These are phyloP conservation scores for Leavenworthia alabamica DNA, from an alignment of 345 rosid species.

Conservation along the genomic window DNA sequence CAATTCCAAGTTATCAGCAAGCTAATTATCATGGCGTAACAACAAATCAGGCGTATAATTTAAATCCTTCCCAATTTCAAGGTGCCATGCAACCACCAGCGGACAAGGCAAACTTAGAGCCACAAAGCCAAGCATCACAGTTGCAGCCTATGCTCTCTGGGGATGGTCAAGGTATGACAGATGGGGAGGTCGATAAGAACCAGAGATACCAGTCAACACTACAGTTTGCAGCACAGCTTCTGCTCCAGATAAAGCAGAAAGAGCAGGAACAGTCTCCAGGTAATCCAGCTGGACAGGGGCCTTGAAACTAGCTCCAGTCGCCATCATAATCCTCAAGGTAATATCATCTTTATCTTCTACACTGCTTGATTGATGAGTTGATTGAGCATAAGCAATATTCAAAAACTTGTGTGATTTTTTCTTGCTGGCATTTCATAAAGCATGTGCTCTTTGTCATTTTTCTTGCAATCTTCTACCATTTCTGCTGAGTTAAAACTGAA, in stretches of 20 bases:
- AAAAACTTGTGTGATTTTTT: neutral
- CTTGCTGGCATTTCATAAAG: neutral
- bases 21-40: slow-evolving; percentile 32
- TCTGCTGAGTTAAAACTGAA: slow-evolving; percentile 2
- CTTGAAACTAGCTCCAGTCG: slow-evolving; percentile 20
- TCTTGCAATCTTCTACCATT: neutral
- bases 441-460: neutral
- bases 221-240: slow-evolving; percentile 89
- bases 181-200: slow-evolving; percentile 70
- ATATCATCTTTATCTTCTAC: slow-evolving; percentile 14
- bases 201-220: slow-evolving; percentile 88
- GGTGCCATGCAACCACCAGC: slow-evolving; percentile 39
- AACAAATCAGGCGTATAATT: slow-evolving; percentile 46
- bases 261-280: slow-evolving; percentile 44
- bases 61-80: slow-evolving; percentile 47
- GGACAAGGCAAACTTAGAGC: slow-evolving; percentile 44
- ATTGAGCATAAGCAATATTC: neutral
- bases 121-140: slow-evolving; percentile 49
- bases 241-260: slow-evolving; percentile 76
- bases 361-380: neutral
- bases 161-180: slow-evolving; percentile 44
- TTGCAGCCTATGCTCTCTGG: slow-evolving; percentile 48
- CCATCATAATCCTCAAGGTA: slow-evolving; percentile 10
- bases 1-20: slow-evolving; percentile 30
- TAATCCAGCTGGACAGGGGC: slow-evolving; percentile 42